Base-by-base conservation (phyloP, 306 rosid genomes). In the Malus asiatica region DNA sequence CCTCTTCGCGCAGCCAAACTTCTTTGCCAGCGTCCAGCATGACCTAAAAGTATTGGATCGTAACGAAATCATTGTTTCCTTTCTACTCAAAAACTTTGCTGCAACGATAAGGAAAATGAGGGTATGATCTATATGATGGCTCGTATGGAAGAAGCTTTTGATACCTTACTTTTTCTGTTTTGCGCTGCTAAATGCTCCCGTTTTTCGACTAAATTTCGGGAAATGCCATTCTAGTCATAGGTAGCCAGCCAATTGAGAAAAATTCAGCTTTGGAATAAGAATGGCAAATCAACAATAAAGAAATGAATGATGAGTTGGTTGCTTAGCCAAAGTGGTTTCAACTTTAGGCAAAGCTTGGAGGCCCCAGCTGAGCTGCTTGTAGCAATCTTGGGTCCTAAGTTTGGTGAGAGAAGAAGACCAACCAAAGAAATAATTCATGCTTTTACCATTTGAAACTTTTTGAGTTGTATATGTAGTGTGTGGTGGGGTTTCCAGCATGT, bases 371-470 rank as follows among this genome's bases (percentile, higher is more conserved):
- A 3, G 65, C 6, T 5, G 19, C 81, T 46, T 74, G 73, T 53
- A 80, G 71, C 71, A 73, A 74, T 22, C 95, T 84, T 89, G 87
- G 85, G 72, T 68, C 87, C 87, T 80, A 90, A 88, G 96, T 81
- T 76, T 79, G 32, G 57, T 65, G 77, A 68, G 80, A 76, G 79
- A 61, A 7, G 9, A 61, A 6, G 66, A 78, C 74, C 77, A 86
- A 76, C 80, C 64, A 76, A 42, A 58, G 27, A 48, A 48, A 48
- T 6, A 48, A 15, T 4, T 48, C 19, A 48, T 15, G 55, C 6
- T 14, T 48, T 15, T 48, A 48, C 3, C 6, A 14, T 48, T 15
- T 48, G 20, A 15, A 15, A 15, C 53, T 35, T 35, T 76, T 69
- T 69, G 76, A 81, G 33, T 68, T 76, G 86, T 80, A 82, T 76